A percentile compares a stretch with the other conserved stretches of the same genome.
Conservation (phyloP, 305 asterid species). For the Striga hermonthica region DNA sequence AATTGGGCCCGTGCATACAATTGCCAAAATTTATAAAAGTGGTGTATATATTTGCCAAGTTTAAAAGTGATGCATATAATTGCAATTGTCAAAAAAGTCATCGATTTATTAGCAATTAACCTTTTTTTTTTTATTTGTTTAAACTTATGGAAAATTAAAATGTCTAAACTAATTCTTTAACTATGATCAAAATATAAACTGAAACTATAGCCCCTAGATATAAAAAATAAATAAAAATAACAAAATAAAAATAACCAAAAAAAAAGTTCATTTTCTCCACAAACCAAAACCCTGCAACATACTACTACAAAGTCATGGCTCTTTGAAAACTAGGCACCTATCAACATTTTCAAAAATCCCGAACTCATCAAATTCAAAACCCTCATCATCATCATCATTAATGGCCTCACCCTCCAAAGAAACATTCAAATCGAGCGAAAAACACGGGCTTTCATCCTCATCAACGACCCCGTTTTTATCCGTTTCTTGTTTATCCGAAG, state of each 20-base stretch:
- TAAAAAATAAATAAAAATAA: background rate
- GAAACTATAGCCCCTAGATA: too few relatives aligned
- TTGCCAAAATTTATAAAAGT: too few relatives aligned
- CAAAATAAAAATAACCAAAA: background rate
- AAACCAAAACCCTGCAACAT: conserved; percentile 3
- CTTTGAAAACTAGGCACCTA: conserved; percentile 47
- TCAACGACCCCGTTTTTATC: conserved; percentile 24
- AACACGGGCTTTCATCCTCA: conserved; percentile 22
- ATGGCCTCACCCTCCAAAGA: conserved; percentile 37
- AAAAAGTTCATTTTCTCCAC: conserved; percentile 17
- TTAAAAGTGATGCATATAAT: too few relatives aligned
- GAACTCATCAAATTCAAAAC: conserved; percentile 38
- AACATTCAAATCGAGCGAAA: conserved; percentile 67
- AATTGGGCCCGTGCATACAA: too few relatives aligned
- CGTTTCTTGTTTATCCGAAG: conserved; percentile 34
- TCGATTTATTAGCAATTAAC: too few relatives aligned
- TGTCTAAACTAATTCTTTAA: background rate
- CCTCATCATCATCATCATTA: conserved; percentile 16
- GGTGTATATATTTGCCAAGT: too few relatives aligned
- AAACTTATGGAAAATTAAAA: too few relatives aligned
- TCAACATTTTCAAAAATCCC: conserved; percentile 64
- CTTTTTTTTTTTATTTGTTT: too few relatives aligned
- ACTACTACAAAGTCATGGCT: conserved; percentile 31
- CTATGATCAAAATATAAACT: background rate
- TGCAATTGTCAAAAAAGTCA: too few relatives aligned